phyloP scores from a whole-genome alignment of 2,329 filamentous ascomycete species.

The Talaromyces sp. region DNA sequence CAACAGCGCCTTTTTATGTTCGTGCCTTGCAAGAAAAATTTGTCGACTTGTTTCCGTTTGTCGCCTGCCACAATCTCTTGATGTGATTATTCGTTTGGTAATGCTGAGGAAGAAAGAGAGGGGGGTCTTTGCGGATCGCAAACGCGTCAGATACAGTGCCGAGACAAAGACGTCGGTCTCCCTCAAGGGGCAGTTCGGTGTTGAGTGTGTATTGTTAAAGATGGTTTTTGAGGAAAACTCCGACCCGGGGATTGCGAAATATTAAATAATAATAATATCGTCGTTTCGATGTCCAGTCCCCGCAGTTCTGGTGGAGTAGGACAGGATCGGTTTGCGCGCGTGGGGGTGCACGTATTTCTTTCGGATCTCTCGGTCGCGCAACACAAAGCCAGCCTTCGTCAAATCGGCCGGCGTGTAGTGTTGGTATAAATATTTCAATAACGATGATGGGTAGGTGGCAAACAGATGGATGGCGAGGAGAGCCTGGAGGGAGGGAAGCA shows the following conservation, averaged over 20 bases:
- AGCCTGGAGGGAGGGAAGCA: not conserved
- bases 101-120: not conserved
- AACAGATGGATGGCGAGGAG: not conserved
- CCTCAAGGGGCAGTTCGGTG: not conserved
- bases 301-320: not conserved
- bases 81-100: not conserved
- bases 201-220: not conserved
- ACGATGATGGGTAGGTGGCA: not conserved
- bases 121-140: not conserved
- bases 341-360: not conserved
- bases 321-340: not conserved
- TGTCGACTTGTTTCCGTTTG: not conserved
- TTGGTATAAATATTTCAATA: not conserved
- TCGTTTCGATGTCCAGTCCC: not conserved
- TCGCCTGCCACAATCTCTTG: not conserved
- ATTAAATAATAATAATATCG: not conserved
- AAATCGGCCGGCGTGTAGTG: not conserved
- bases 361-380: not conserved
- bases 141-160: not conserved
- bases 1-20: constrained; percentile 9
- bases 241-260: not conserved
- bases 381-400: not conserved
- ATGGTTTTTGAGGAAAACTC: not conserved
- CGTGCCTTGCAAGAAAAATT: not conserved
- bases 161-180: not conserved